Evolutionary conservation across 164 flowering plant genomes (phyloP), one percentile per base, ranked within the genome.

Genomic region (Aristolochia contorta): DNA sequence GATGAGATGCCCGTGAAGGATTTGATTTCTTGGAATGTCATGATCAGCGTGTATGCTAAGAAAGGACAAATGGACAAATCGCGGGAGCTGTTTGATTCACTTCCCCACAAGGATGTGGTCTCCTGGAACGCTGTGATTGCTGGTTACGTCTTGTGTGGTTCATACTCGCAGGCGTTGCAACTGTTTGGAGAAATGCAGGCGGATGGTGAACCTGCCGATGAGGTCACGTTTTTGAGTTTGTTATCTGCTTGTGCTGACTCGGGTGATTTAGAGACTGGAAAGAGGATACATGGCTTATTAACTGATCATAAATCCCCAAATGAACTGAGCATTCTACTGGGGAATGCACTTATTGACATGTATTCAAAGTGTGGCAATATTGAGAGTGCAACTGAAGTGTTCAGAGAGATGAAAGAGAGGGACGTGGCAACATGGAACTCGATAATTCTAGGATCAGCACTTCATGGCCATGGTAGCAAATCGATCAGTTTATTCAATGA

Each of bases 11-110:
- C 96, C 0, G 73, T 65, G 8, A 89, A 76, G 54, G 96, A 86
- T 72, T 69, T 81, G 78, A 81, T 86, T 62, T 81, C 96, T 47
- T 89, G 93, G 96, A 89, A 89, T 74, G 96, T 86, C 25, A 84
- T 86, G 96, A 80, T 89, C 32, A 83, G 85, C 10, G 88, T 76
- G 12, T 89, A 86, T 71, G 82, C 66, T 0, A 84, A 86, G 75
- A 47, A 73, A 20, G 87, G 89, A 49, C 78, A 84, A 68, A 89
- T 89, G 96, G 84, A 62, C 18, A 57, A 65, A 21, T 87, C 85
- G 2, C 75, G 80, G 72, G 55, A 62, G 51, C 78, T 85, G 51
- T 85, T 85, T 67, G 69, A 81, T 63, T 63, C 60, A 60, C 76
- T 72, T 53, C 82, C 85, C 7, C 54, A 66, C 58, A 64, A 69